A percentile compares a stretch with the other conserved stretches of the same genome.
phyloP scores from a whole-genome alignment of 345 rosid species.

The Orychophragmus violaceus region DNA sequence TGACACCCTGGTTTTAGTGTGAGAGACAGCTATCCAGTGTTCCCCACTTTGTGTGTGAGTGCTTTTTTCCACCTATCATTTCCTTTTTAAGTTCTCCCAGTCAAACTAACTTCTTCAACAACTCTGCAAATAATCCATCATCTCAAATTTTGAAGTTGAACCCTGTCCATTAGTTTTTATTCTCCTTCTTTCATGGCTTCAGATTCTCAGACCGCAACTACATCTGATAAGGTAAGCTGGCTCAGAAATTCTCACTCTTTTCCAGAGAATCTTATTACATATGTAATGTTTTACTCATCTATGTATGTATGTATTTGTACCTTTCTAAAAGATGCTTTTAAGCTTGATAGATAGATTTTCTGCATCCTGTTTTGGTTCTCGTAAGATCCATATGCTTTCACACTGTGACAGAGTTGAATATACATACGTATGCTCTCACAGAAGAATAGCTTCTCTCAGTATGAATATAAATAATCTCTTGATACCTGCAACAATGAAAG shows the following conservation, averaged over 20 bases:
- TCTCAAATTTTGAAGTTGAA: neutral
- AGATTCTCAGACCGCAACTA: conserved; percentile 22
- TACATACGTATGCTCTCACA: neutral
- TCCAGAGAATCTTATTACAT: neutral
- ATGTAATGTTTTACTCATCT: neutral
- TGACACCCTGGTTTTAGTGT: conserved; percentile 29
- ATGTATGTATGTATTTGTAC: neutral
- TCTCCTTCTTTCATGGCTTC: conserved; percentile 33
- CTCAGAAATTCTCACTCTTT: neutral
- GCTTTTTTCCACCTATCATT: conserved; percentile 11
- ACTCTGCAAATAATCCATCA: conserved; percentile 7
- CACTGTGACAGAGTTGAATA: neutral
- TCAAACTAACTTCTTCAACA: conserved; percentile 15
- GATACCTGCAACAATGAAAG: neutral
- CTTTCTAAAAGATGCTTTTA: neutral
- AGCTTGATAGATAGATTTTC: neutral
- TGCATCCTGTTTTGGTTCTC: neutral
- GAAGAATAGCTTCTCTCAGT: neutral
- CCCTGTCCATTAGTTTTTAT: conserved; percentile 30
- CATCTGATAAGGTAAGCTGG: conserved; percentile 17
- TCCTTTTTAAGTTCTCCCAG: conserved; percentile 9
- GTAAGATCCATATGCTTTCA: conserved; percentile 9
- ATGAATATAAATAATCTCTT: neutral
- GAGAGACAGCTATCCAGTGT: conserved; percentile 29
- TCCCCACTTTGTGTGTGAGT: conserved; percentile 28